Evolutionary conservation across 2,329 filamentous ascomycete species (phyloP), one percentile per base, ranked within the genome.

Genomic region (Colletotrichum liriopes): DNA sequence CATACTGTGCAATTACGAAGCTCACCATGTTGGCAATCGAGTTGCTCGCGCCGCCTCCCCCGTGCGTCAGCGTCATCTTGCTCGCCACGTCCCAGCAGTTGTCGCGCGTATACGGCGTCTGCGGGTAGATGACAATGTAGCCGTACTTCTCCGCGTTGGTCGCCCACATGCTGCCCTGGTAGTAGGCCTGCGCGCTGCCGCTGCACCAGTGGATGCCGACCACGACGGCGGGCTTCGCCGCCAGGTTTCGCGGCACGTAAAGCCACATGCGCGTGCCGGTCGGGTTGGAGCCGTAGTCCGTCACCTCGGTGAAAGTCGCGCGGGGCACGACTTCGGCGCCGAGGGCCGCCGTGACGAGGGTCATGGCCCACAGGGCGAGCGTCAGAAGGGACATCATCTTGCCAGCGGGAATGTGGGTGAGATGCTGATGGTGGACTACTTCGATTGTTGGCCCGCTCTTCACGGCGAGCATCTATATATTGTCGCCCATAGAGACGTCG

Each of bases 81-180:
- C 86, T 88, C 5, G 87, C 85, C 8, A 91, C 89, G 75, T 92
- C 90, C 86, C 89, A 92, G 81, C 90, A 92, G 61, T 79, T 84
- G 61, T 69, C 18, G 78, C 77, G 51, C 52, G 58, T 12, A 63
- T 82, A 83, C 26, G 77, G 77, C 12, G 81, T 85, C 76, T 82
- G 82, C 3, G 86, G 86, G 74, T 85, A 87, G 73, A 87, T 83
- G 37, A 84, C 78, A 65, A 92, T 89, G 79, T 88, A 91, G 41
- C 88, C 88, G 64, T 88, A 82, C 41, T 81, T 79, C 73, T 91
- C 88, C 20, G 90, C 87, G n/a, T 88, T 82, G 3, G 81, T 81
- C 37, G 86, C 85, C 78, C 90, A 91, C 4, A 65, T 45, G 0
- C 84, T 86, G 69, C 84, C 83, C 29, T 78, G 80, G 76, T 87